Base-by-base conservation (phyloP, 176 grass and related monocot genomes). In the Phyllostachys edulis region DNA sequence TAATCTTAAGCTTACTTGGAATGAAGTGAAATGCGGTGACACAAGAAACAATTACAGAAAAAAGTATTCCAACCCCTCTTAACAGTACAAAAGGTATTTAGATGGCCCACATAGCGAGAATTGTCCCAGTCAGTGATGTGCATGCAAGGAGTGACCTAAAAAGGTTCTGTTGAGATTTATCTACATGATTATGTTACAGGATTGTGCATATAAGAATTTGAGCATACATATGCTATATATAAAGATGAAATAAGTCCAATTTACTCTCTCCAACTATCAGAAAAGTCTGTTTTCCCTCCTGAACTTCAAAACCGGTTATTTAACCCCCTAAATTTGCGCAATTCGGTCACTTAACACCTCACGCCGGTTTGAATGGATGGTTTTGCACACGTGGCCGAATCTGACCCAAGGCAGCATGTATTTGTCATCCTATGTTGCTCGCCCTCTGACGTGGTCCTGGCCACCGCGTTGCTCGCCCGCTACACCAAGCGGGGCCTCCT, bases 401-500 rank as follows among this genome's bases (percentile, higher is more conserved):
- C 29, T 29, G 29, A 29, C 1, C 29, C 29, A 29, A 29, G 29
- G 0, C 29, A 1, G 29, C 29, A 29, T 29, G 29, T 29, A 29
- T 29, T 29, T 29, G 29, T 29, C 29, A 29, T 29, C 29, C 0
- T 29, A 1, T 29, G 29, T 29, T 29, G 29, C 29, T 29, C 29
- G 29, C 29, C 44, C 38, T 65, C 83, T 56, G 72, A 90, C 37
- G 39, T 78, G 71, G 73, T 90, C 41, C 39, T 90, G 5, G 57
- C 72, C 56, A 86, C 88, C 56, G 83, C 72, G 15, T 82, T 90
- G 83, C 83, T 90, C 38, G 38, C 20, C 15, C 2, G 44, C 45
- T 90, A 90, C 27, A 83, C 65, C 65, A 86, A 26, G 73, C 88
- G 46, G 8, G 78, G 78, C 9, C 46, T 86, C 20, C 56, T 73